These are phyloP conservation scores for Dioszegia aurantiaca DNA, from an alignment of 768 basidiomycete genomes.

Conservation along the genomic window DNA sequence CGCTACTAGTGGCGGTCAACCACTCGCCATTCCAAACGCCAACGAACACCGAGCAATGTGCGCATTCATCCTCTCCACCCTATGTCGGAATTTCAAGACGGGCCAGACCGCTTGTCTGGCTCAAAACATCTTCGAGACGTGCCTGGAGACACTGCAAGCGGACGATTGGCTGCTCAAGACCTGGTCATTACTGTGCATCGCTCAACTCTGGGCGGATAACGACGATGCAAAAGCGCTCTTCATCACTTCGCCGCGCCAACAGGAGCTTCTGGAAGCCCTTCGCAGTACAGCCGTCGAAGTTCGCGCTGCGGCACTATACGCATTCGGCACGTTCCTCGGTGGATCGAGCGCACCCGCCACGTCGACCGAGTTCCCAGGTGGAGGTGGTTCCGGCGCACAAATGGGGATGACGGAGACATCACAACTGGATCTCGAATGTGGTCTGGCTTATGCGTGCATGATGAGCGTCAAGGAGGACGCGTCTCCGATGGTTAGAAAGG, in stretches of 20 bases:
- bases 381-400: constrained; percentile 77
- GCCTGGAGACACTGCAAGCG: constrained; percentile 78
- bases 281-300: constrained; percentile 90
- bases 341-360: constrained; percentile 61
- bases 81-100: constrained; percentile 80
- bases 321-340: constrained; percentile 89
- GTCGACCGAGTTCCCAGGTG: constrained; percentile 66
- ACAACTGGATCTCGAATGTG: constrained; percentile 69
- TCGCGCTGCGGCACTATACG: constrained; percentile 82
- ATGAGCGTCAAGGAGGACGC: constrained; percentile 89
- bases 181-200: constrained; percentile 90
- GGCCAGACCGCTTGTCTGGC: constrained; percentile 80
- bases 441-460: constrained; percentile 81
- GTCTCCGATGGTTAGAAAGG: constrained; percentile 93
- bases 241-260: constrained; percentile 67
- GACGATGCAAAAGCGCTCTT: constrained; percentile 86
- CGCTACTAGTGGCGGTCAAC: constrained; percentile 57
- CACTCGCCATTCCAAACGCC: constrained; percentile 72
- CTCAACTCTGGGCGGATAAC: constrained; percentile 86
- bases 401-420: constrained; percentile 52
- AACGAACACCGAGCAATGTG: constrained; percentile 98
- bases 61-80: constrained; percentile 86
- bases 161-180: constrained; percentile 89
- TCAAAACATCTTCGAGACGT: constrained; percentile 74
- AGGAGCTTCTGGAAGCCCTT: constrained; percentile 72